phyloP scores from a whole-genome alignment of 495 filamentous ascomycete species.

The Podospora appendiculata region DNA sequence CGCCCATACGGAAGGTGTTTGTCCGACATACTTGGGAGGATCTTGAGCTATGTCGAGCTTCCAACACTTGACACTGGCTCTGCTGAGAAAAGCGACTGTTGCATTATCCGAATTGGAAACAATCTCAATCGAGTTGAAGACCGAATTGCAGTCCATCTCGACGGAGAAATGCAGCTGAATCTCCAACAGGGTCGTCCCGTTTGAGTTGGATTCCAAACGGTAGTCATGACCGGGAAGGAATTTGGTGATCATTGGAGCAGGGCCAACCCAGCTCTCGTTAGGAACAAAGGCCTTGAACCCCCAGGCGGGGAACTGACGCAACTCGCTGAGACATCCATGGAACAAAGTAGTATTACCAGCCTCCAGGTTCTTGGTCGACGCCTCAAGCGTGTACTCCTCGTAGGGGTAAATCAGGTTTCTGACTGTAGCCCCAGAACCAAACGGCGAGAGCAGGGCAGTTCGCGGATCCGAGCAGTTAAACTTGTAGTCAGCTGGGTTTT shows the following conservation, averaged over 20 bases:
- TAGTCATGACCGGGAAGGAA: conserved; percentile 58
- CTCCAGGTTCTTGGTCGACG: conserved; percentile 16
- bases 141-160: conserved; percentile 54
- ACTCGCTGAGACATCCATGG: conserved; percentile 48
- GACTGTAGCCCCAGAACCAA: conserved; percentile 46
- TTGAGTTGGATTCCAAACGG: conserved; percentile 41
- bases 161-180: conserved; percentile 55
- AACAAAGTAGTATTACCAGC: conserved; percentile 3
- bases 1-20: conserved; percentile 33
- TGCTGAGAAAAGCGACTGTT: conserved; percentile 14
- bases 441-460: conserved; percentile 47
- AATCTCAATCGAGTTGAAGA: conserved; percentile 21
- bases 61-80: conserved; percentile 8
- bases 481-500: conserved; percentile 50
- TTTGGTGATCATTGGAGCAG: conserved; percentile 55
- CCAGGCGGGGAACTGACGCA: conserved; percentile 48
- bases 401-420: conserved; percentile 63
- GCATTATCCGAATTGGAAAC: conserved; percentile 46
- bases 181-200: conserved; percentile 23
- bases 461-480: conserved; percentile 51
- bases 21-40: conserved; percentile 40
- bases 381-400: conserved; percentile 47
- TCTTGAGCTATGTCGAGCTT: conserved; percentile 41
- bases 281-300: conserved; percentile 57
- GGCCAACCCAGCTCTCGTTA: conserved; percentile 41